These are phyloP conservation scores for Acaromyces ingoldii DNA, from an alignment of 1,284 basidiomycete species.

Conservation along the genomic window DNA sequence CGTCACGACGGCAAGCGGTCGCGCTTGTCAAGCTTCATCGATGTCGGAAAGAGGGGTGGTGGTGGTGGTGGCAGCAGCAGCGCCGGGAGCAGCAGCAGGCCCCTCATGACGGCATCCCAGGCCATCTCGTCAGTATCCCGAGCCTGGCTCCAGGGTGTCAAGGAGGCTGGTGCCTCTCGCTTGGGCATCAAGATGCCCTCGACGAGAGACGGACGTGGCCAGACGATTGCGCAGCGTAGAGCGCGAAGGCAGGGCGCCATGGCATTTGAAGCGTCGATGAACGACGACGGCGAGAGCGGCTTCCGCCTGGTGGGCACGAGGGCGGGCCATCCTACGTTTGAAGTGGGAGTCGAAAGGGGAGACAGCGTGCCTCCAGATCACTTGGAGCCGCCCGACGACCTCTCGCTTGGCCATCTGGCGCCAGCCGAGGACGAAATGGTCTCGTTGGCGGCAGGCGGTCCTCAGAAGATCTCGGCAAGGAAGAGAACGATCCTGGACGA, in stretches of 20 bases:
- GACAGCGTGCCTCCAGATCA: too few species aligned
- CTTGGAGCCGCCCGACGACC: too few species aligned
- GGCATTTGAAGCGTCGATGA: too few species aligned
- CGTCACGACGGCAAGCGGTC: too few species aligned
- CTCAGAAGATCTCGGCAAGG: slow-evolving; percentile 1
- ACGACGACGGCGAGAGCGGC: slow-evolving; percentile 8
- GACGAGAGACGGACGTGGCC: background rate
- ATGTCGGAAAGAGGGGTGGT: too few species aligned
- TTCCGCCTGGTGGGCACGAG: slow-evolving; percentile 1
- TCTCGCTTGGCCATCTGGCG: background rate
- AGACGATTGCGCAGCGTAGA: slow-evolving; percentile 35
- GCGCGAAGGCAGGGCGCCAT: slow-evolving; percentile 30
- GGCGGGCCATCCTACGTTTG: slow-evolving; percentile 5
- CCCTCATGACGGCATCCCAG: too few species aligned
- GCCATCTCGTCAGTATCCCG: background rate
- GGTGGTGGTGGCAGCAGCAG: too few species aligned
- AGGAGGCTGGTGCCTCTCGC: background rate
- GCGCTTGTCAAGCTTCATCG: too few species aligned
- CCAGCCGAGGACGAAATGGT: slow-evolving; percentile 9
- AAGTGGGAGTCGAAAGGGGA: too few species aligned
- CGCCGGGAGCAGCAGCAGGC: background rate
- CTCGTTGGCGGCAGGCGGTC: too few species aligned
- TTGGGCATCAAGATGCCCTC: slow-evolving; percentile 8
- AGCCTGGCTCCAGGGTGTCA: slow-evolving; percentile 4
- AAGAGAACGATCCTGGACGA: too few species aligned